Percentiles rank a stretch among this genome's conserved stretches.
phyloP scores from a whole-genome alignment of 768 basidiomycete genomes.

The Leucogyrophana mollusca region DNA sequence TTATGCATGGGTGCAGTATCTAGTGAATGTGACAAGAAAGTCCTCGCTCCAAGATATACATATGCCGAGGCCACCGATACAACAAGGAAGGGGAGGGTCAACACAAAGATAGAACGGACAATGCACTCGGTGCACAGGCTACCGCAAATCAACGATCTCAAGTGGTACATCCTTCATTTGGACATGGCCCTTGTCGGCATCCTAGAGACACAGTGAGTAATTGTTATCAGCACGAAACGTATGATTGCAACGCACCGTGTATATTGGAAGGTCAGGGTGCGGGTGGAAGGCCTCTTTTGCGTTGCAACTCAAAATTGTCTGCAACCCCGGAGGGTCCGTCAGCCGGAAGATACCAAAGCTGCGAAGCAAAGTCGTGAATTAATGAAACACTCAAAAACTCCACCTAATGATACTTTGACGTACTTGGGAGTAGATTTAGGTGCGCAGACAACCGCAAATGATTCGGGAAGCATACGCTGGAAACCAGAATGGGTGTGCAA shows the following conservation, averaged over 20 bases:
- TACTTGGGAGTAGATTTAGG: constrained; percentile 77
- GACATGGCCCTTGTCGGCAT: constrained; percentile 85
- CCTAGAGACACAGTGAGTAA: constrained; percentile 38
- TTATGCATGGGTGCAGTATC: too few relatives aligned
- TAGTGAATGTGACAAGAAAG: too few relatives aligned
- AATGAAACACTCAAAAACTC: not conserved
- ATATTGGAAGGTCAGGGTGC: constrained; percentile 80
- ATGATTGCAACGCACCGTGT: constrained; percentile 58
- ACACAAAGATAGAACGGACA: too few relatives aligned
- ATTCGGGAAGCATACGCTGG: constrained; percentile 87
- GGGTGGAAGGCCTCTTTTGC: constrained; percentile 83
- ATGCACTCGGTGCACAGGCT: too few relatives aligned
- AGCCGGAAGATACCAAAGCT: constrained; percentile 87
- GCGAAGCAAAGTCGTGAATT: not conserved
- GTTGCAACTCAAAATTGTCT: constrained; percentile 65
- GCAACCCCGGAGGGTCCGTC: constrained; percentile 83
- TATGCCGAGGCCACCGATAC: too few relatives aligned
- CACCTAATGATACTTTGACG: constrained; percentile 17
- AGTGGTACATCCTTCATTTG: constrained; percentile 69
- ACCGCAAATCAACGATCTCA: constrained; percentile 84
- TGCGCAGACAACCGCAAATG: constrained; percentile 90
- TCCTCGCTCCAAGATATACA: too few relatives aligned
- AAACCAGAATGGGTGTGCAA: constrained; percentile 89
- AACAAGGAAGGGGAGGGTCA: too few relatives aligned
- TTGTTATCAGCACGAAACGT: constrained; percentile 1